Base-by-base conservation (phyloP, 2,329 filamentous ascomycete species). In the Myriosclerotinia duriaeana region DNA sequence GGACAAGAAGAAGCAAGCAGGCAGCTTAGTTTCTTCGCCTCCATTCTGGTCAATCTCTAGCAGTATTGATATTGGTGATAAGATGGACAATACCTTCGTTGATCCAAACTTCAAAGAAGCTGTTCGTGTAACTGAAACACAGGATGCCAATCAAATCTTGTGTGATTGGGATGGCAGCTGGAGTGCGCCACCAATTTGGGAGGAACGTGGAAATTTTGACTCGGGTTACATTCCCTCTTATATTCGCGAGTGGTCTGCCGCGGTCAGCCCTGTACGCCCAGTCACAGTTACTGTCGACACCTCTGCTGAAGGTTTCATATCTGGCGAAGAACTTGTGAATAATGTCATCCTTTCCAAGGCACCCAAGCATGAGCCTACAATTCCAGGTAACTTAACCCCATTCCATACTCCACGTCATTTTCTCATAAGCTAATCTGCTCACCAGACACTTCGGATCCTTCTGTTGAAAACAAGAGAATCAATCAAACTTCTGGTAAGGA, bases 181-280 rank as follows among this genome's bases (percentile, higher is more conserved):
- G 69, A 42, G 65, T 52, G 71, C 71, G 50, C 71, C 72, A 53
- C 70, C 73, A 42, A 74, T 73, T 70, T 73, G 74, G 59, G 60
- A 68, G 36, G 72, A 72, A 53, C 68, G 74, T 40, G 52, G 58
- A 17, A 36, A 4, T 7, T 74, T 73, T 53, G 71, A 73, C 63
- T 66, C 67, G 22, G 62, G 61, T 30, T 74, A 70, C 55, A 67
- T 74, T 17, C 64, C 70, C 7, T 66, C 67, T 4, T 76, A 73
- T 55, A 71, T 76, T 44, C 56, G 60, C 44, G 72, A 74, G 61
- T 77, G 75, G 75, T 61, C 60, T 20, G n/a, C 34, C 5, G n/a
- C 15, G 26, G 64, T 61, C 22, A 53, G 36, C 50, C 63, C 26
- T 61, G 53, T 44, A 20, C 70, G n/a, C 66, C 69, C 17, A 26